Evolutionary conservation across 1,284 basidiomycete genomes (phyloP).

Genomic region (Waitea zeae): DNA sequence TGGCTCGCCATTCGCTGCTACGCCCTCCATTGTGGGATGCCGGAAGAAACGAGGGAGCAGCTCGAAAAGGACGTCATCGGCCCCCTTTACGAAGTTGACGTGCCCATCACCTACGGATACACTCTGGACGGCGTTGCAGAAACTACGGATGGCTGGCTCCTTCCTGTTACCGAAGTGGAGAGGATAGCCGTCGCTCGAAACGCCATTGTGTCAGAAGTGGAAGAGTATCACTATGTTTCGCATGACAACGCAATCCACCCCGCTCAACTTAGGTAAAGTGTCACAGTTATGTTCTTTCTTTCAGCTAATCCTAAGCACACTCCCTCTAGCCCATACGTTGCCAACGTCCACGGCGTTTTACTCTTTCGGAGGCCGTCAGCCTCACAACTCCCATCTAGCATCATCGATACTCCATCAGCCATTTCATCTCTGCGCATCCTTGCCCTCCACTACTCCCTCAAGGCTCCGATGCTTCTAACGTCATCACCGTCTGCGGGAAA

Average conservation of each 20-base stretch:
- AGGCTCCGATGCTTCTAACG: slow-evolving; percentile 71
- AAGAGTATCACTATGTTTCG: slow-evolving; percentile 25
- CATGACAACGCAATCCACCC: slow-evolving; percentile 21
- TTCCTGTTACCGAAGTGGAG: slow-evolving; percentile 50
- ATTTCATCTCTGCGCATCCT: slow-evolving; percentile 42
- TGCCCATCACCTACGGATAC: slow-evolving; percentile 31
- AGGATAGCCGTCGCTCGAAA: slow-evolving; percentile 39
- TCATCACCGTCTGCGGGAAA: slow-evolving; percentile 88
- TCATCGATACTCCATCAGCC: slow-evolving; percentile 57
- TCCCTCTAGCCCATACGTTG: slow-evolving; percentile 28
- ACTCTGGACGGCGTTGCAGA: slow-evolving; percentile 23
- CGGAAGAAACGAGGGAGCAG: slow-evolving; percentile 52
- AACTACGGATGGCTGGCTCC: slow-evolving; percentile 59
- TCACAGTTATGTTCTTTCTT: slow-evolving; percentile 7
- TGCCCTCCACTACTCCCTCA: slow-evolving; percentile 46
- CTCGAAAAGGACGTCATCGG: slow-evolving; percentile 49
- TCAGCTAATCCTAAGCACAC: slow-evolving; percentile 9
- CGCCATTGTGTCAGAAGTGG: slow-evolving; percentile 20
- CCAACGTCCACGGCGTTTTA: slow-evolving; percentile 48
- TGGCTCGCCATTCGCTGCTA: slow-evolving; percentile 67
- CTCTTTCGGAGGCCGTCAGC: slow-evolving; percentile 24
- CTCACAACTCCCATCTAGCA: slow-evolving; percentile 14
- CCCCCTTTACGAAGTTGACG: slow-evolving; percentile 33
- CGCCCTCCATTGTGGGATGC: slow-evolving; percentile 58
- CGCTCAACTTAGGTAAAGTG: slow-evolving; percentile 34